phyloP scores from a whole-genome alignment of 495 filamentous ascomycete genomes.

The Daldinia loculata region DNA sequence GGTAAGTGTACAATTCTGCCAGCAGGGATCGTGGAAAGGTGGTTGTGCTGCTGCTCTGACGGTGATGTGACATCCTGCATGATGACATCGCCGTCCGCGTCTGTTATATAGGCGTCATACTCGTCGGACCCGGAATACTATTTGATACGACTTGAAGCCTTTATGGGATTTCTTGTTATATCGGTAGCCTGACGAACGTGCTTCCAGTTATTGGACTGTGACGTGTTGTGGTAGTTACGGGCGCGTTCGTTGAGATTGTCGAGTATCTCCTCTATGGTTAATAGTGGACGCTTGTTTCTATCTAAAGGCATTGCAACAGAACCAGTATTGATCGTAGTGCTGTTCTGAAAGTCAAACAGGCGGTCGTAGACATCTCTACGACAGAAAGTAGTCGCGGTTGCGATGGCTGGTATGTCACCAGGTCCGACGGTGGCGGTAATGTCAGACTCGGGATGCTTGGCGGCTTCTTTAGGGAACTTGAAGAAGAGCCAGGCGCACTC shows the following conservation, averaged over 20 bases:
- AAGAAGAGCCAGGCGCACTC: conserved; percentile 41
- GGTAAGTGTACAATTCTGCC: conserved; percentile 17
- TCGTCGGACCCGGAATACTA: conserved; percentile 24
- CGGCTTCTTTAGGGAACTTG: conserved; percentile 28
- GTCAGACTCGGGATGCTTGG: conserved; percentile 26
- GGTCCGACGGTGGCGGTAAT: conserved; percentile 15
- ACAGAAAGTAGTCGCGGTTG: neutral
- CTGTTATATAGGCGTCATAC: neutral
- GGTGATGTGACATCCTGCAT: conserved; percentile 24
- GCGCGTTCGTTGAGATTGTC: conserved; percentile 6
- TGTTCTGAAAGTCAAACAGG: neutral
- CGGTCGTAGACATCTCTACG: neutral
- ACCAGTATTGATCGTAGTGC: neutral
- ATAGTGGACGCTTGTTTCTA: neutral
- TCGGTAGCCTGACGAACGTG: neutral
- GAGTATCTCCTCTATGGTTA: conserved; percentile 18
- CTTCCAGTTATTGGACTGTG: neutral
- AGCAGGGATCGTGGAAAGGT: neutral
- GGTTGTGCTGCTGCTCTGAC: neutral
- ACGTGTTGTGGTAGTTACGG: neutral
- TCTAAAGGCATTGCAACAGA: neutral
- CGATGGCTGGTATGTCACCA: neutral
- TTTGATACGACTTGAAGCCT: neutral
- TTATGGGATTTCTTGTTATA: neutral
- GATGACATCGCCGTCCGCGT: conserved; percentile 28